These are phyloP conservation scores for Carpinus fangiana DNA, from an alignment of 306 rosid species.

Conservation along the genomic window DNA sequence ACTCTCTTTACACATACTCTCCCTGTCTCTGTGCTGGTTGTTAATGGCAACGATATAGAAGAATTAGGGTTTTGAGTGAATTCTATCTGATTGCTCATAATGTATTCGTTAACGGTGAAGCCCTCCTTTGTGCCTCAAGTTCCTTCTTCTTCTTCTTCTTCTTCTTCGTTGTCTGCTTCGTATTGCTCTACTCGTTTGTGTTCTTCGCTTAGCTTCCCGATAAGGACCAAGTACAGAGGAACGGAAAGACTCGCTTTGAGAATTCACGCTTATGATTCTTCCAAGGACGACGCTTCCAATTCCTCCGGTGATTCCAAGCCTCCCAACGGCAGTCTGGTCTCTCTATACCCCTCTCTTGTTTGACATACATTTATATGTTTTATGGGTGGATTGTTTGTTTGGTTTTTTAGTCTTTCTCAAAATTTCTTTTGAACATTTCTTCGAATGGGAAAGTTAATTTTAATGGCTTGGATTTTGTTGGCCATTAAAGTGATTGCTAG, in stretches of 20 bases:
- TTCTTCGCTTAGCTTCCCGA: conserved; percentile 32
- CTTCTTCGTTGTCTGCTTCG: conserved; percentile 4
- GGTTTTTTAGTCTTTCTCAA: not conserved
- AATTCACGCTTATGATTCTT: conserved; percentile 45
- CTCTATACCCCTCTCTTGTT: not conserved
- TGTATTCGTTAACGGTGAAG: conserved; percentile 49
- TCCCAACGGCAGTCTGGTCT: conserved; percentile 48
- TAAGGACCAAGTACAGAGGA: conserved; percentile 25
- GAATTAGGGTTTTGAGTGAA: not conserved
- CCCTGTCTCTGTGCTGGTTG: not conserved
- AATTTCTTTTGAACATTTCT: not conserved
- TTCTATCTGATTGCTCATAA: conserved; percentile 5
- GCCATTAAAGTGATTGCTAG: not conserved
- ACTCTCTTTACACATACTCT: not conserved
- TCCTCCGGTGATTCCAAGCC: conserved; percentile 48
- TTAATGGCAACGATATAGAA: not conserved
- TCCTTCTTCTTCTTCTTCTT: conserved; percentile 1
- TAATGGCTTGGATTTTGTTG: not conserved
- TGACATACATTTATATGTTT: not conserved
- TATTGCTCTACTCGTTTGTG: conserved; percentile 6
- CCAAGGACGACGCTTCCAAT: conserved; percentile 35
- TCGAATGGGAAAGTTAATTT: not conserved
- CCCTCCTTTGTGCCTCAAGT: conserved; percentile 35
- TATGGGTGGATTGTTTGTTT: not conserved
- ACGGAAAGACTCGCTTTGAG: conserved; percentile 28